Conservation (phyloP, 257 asterid genomes). For the Nicotiana benthamiana region DNA sequence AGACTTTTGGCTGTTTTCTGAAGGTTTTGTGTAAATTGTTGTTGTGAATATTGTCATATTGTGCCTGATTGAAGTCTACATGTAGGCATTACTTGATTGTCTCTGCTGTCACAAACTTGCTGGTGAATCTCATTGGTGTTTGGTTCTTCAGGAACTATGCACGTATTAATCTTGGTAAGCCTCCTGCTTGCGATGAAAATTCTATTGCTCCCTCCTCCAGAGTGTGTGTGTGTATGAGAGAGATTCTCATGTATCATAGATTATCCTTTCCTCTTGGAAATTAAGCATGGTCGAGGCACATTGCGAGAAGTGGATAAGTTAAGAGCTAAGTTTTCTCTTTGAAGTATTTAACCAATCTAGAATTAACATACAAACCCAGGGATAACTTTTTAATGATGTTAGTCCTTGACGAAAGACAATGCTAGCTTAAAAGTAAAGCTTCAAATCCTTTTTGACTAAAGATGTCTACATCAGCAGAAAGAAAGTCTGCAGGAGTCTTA, state of each 20-base stretch:
- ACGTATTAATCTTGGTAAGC: constrained; percentile 76
- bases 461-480: background rate
- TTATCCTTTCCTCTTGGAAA: background rate
- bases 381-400: background rate
- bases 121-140: constrained; percentile 95
- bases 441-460: background rate
- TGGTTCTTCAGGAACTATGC: constrained; percentile 98
- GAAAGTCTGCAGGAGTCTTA: background rate
- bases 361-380: background rate
- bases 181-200: constrained; percentile 13
- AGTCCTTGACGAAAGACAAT: background rate
- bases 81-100: constrained; percentile 88
- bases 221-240: background rate
- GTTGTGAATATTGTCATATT: background rate
- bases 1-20: background rate
- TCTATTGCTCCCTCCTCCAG: background rate
- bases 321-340: background rate
- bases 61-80: constrained; percentile 6
- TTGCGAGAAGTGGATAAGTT: background rate
- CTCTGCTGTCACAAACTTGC: constrained; percentile 89
- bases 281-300: background rate
- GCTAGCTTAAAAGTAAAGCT: background rate
- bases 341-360: background rate
- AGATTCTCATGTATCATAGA: background rate
- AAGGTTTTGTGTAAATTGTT: constrained; percentile 6